These are phyloP conservation scores for Aspergillus alliaceus DNA, from an alignment of 2,329 filamentous ascomycete species.

Conservation along the genomic window DNA sequence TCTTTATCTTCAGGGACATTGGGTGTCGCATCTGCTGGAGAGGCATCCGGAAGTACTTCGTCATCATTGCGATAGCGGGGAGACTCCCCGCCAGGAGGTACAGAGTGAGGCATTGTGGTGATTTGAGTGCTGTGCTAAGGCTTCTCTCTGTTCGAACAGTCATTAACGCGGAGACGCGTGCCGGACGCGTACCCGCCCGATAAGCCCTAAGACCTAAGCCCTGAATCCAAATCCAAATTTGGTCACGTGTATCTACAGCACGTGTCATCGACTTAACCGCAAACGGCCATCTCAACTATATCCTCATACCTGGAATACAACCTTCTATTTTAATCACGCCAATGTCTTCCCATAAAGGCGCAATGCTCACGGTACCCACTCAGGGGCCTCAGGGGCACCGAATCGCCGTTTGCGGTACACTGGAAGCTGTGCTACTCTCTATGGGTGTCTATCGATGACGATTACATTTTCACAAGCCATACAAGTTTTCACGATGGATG, in stretches of 20 bases:
- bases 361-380: background rate
- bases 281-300: constrained; percentile 6
- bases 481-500: background rate
- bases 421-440: background rate
- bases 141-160: background rate
- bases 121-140: background rate
- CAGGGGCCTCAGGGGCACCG: background rate
- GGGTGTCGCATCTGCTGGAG: constrained; percentile 14
- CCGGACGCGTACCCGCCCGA: constrained; percentile 19
- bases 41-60: constrained; percentile 45
- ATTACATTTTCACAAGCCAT: background rate
- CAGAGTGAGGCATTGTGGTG: constrained; percentile 39
- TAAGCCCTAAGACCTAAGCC: constrained; percentile 26
- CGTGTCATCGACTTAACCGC: constrained; percentile 1
- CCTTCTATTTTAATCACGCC: background rate
- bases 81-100: constrained; percentile 39
- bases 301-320: background rate
- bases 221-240: constrained; percentile 9
- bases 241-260: constrained; percentile 5
- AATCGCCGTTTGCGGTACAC: constrained; percentile 1
- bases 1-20: constrained; percentile 8
- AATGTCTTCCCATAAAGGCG: background rate
- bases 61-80: constrained; percentile 39
- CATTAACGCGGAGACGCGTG: constrained; percentile 26
- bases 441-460: constrained; percentile 1